Percentiles rank a stretch among this genome's conserved stretches.
These are phyloP conservation scores for Ophiostoma populinum DNA, from an alignment of 2,329 filamentous ascomycete species.

Conservation along the genomic window DNA sequence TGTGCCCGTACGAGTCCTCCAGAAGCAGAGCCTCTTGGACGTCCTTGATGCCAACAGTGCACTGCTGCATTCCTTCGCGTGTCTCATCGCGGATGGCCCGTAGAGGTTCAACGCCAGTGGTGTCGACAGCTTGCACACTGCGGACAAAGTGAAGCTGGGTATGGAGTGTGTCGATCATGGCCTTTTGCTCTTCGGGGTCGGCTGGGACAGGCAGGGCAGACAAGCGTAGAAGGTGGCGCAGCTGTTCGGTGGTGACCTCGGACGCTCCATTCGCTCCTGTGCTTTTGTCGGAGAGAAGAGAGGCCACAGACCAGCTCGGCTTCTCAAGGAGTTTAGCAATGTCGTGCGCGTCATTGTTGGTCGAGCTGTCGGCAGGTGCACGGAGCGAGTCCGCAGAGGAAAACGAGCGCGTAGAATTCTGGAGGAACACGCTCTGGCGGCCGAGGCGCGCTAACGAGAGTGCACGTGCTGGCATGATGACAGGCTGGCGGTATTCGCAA, in stretches of 20 bases:
- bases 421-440: too few species aligned
- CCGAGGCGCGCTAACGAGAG: too few species aligned
- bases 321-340: slow-evolving; percentile 16
- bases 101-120: slow-evolving; percentile 53
- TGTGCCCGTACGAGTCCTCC: slow-evolving; percentile 45
- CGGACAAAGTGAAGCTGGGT: slow-evolving; percentile 85
- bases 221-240: slow-evolving; percentile 73
- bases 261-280: slow-evolving; percentile 14
- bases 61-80: slow-evolving; percentile 30
- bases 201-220: slow-evolving; percentile 68
- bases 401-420: neutral
- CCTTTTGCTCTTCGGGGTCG: slow-evolving; percentile 41
- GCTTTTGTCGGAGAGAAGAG: slow-evolving; percentile 33
- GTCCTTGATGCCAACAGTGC: slow-evolving; percentile 39
- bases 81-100: slow-evolving; percentile 72
- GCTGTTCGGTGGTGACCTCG: slow-evolving; percentile 44
- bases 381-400: neutral
- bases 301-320: slow-evolving; percentile 71
- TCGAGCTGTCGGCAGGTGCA: neutral
- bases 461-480: too few species aligned
- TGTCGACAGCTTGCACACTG: slow-evolving; percentile 66
- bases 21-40: slow-evolving; percentile 36
- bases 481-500: too few species aligned
- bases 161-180: slow-evolving; percentile 58
- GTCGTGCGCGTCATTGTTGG: neutral